Evolutionary conservation across 1,284 basidiomycete genomes (phyloP), one percentile per base, ranked within the genome.

Genomic region (Prillingera fragicola): DNA sequence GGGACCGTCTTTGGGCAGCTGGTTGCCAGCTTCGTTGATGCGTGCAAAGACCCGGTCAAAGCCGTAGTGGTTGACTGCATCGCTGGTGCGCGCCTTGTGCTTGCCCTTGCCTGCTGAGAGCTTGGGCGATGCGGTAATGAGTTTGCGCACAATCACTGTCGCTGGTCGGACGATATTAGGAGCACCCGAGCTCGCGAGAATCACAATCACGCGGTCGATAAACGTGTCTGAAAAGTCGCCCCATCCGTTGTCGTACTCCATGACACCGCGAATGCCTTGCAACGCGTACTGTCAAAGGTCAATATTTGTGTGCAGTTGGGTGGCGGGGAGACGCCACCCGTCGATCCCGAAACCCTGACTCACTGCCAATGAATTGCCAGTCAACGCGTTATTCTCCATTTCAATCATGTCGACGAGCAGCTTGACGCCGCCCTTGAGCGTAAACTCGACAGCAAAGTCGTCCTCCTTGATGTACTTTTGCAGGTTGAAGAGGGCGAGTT

Each of bases 121-220:
- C 33, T 55, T 54, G 8, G 60, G 60, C 6, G 56, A 55, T 4
- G 67, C 62, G 24, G 64, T 55, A 38, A 67, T 56, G 14, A 69
- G 55, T 45, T 65, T 67, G n/a, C 65, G 57, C 22, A 63, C 41
- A 26, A 69, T 64, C 4, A 64, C 62, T n/a, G 90, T 95, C 1
- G 92, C 90, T 10, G 92, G 92, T n/a, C 92, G 82, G 57, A 88
- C 87, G 53, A 97, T 85, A 56, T 98, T 98, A n/a, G 83, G 78
- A 32, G 84, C 81, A 39, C 79, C 76, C 14, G 83, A 74, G 0
- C 84, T 81, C 4, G 85, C 82, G 29, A 95, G 77, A 50, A 92
- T 85, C 54, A 82, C 78, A 19, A 94, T 87, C 32, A 95, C 62
- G 41, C 71, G 57, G 45, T 60, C 54, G 36, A 63, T 61, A 25